phyloP scores from a whole-genome alignment of 805 yeast genomes.

The Cyberlindnera saturnus region DNA sequence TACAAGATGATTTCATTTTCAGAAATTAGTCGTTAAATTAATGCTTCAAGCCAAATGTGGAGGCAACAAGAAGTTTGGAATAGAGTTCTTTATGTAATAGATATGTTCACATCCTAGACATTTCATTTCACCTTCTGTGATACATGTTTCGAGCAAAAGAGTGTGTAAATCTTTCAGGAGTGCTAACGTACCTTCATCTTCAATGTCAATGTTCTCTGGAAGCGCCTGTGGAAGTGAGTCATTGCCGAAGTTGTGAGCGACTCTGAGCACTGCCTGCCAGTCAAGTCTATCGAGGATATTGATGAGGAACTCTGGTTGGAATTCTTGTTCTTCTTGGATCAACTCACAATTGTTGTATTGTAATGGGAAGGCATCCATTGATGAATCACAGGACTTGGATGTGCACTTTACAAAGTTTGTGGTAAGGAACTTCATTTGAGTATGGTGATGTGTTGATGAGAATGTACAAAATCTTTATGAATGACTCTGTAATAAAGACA shows the following conservation, averaged over 20 bases:
- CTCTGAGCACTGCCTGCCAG: slow-evolving; percentile 79
- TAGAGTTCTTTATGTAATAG: slow-evolving; percentile 85
- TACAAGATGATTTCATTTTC: too few species aligned
- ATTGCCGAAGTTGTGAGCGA: slow-evolving; percentile 67
- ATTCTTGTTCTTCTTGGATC: slow-evolving; percentile 67
- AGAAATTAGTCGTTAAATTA: neutral
- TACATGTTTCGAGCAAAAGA: slow-evolving; percentile 78
- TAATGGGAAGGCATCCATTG: slow-evolving; percentile 77
- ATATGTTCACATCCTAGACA: slow-evolving; percentile 84
- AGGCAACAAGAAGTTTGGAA: slow-evolving; percentile 90
- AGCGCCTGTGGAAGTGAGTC: slow-evolving; percentile 49
- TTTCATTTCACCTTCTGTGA: slow-evolving; percentile 81
- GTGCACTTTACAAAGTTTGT: slow-evolving; percentile 96
- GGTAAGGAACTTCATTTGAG: slow-evolving; percentile 82
- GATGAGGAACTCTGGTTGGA: slow-evolving; percentile 70
- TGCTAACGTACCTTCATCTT: slow-evolving; percentile 34
- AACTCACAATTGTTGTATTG: slow-evolving; percentile 62
- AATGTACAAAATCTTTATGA: neutral
- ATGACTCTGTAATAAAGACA: neutral
- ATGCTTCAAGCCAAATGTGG: slow-evolving; percentile 68
- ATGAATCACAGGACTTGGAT: slow-evolving; percentile 68
- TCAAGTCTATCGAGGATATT: slow-evolving; percentile 77
- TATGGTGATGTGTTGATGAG: neutral
- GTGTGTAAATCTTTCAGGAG: slow-evolving; percentile 72
- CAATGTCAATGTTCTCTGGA: slow-evolving; percentile 38